Evolutionary conservation across 352 stramenopile genomes (phyloP).

Genomic region (Elongisporangium undulatum): DNA sequence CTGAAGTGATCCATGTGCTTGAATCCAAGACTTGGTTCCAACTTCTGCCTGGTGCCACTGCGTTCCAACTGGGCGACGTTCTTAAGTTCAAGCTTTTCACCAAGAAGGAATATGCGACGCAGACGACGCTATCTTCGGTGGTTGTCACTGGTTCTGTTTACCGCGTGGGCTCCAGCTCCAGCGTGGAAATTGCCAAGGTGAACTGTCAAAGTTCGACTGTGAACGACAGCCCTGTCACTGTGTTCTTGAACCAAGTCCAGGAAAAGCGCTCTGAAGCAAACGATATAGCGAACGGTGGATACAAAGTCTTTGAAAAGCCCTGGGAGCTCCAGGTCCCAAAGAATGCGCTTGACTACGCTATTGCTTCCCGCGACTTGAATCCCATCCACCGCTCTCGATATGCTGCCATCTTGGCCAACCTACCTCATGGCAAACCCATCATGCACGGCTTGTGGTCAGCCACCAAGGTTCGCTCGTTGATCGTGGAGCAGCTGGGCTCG

Average conservation of each 20-base stretch:
- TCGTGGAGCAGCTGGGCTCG: slow-evolving; percentile 43
- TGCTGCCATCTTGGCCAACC: slow-evolving; percentile 61
- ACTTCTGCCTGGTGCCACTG: slow-evolving; percentile 11
- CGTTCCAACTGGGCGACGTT: slow-evolving; percentile 35
- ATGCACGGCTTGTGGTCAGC: slow-evolving; percentile 89
- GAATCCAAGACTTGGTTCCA: slow-evolving; percentile 65
- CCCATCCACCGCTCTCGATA: slow-evolving; percentile 83
- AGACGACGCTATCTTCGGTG: slow-evolving; percentile 31
- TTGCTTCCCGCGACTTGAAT: slow-evolving; percentile 83
- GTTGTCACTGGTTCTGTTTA: slow-evolving; percentile 44
- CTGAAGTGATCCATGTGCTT: slow-evolving; percentile 50
- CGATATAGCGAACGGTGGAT: slow-evolving; percentile 52
- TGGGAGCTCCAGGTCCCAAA: slow-evolving; percentile 59
- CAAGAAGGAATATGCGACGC: slow-evolving; percentile 50
- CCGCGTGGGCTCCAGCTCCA: slow-evolving; percentile 28
- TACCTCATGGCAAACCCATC: slow-evolving; percentile 73
- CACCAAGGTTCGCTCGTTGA: slow-evolving; percentile 70
- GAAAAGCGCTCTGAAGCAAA: slow-evolving; percentile 12
- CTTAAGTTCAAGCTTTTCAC: slow-evolving; percentile 48
- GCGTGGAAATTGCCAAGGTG: slow-evolving; percentile 24
- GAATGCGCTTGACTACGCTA: slow-evolving; percentile 62
- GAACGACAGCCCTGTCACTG: slow-evolving; percentile 44
- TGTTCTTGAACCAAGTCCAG: slow-evolving; percentile 33
- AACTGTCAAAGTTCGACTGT: slow-evolving; percentile 28
- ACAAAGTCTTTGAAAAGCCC: slow-evolving; percentile 63